These are phyloP conservation scores for Thielaviopsis euricoi DNA, from an alignment of 2,329 filamentous ascomycete species.

Conservation along the genomic window DNA sequence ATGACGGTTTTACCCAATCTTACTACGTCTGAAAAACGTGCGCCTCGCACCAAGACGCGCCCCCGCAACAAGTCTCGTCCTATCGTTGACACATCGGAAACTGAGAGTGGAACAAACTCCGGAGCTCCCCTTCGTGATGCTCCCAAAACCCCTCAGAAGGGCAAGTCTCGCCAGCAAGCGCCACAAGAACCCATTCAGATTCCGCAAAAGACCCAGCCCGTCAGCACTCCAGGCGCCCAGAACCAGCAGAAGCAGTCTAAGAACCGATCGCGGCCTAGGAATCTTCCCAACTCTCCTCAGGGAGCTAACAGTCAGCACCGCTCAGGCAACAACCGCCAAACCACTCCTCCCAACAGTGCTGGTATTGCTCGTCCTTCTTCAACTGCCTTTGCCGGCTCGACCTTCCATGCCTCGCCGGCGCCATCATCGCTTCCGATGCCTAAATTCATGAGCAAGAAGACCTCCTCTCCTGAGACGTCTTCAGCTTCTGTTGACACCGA, in stretches of 20 bases:
- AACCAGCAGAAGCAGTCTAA: slow-evolving; percentile 15
- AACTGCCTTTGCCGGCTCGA: slow-evolving; percentile 73
- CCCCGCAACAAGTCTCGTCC: slow-evolving; percentile 25
- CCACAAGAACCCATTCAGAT: slow-evolving; percentile 18
- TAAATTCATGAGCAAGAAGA: slow-evolving; percentile 55
- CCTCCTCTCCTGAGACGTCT: slow-evolving; percentile 21
- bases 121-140: slow-evolving; percentile 12
- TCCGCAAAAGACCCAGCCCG: slow-evolving; percentile 14
- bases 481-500: background rate
- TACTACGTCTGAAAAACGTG: background rate
- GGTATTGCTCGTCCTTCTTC: slow-evolving; percentile 6
- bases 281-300: slow-evolving; percentile 24
- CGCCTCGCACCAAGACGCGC: slow-evolving; percentile 21
- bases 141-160: slow-evolving; percentile 32
- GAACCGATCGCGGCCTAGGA: slow-evolving; percentile 14
- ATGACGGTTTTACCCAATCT: background rate
- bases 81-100: slow-evolving; percentile 32
- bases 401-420: slow-evolving; percentile 88
- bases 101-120: slow-evolving; percentile 23
- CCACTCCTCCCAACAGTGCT: slow-evolving; percentile 9
- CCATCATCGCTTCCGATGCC: slow-evolving; percentile 81
- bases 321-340: slow-evolving; percentile 16
- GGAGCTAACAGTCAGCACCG: slow-evolving; percentile 27
- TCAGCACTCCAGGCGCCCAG: slow-evolving; percentile 2
- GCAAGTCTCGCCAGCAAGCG: slow-evolving; percentile 17